Conservation (phyloP, 129 eudicot species). For the Smallanthus sonchifolius region DNA sequence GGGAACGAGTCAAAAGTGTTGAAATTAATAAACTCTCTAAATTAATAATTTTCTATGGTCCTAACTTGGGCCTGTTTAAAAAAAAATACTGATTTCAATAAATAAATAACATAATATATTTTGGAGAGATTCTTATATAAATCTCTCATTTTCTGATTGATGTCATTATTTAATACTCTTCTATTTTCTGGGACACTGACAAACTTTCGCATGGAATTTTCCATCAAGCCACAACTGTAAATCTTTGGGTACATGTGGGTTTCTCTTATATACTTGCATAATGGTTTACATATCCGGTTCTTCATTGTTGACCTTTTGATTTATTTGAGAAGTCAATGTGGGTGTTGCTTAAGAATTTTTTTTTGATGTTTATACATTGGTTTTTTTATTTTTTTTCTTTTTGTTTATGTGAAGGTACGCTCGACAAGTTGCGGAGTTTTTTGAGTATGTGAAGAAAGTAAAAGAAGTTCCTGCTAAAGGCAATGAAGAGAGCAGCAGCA, state of each 20-base stretch:
- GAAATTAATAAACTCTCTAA: neutral
- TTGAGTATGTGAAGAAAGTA: slow-evolving; percentile 75
- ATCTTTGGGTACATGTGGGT: neutral
- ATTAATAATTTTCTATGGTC: neutral
- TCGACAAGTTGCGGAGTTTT: slow-evolving; percentile 93
- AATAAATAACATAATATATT: no score
- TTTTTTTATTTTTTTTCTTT: neutral
- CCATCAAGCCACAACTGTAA: neutral
- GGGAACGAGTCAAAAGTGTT: neutral
- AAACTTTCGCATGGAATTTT: neutral
- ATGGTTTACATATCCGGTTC: neutral
- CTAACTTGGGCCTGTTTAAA: neutral
- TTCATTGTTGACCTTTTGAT: neutral
- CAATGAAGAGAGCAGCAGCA: slow-evolving; percentile 23
- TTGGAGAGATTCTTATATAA: no score
- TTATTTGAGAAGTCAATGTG: neutral
- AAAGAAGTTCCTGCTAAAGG: slow-evolving; percentile 45
- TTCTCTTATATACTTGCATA: neutral
- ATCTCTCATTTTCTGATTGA: neutral
- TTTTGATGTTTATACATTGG: neutral
- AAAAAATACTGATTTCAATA: neutral
- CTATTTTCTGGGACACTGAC: neutral
- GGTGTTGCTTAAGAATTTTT: neutral
- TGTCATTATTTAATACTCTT: neutral
- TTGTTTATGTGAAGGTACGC: slow-evolving; percentile 63